Base-by-base conservation (phyloP, 2,329 filamentous ascomycete species). In the Monilinia vaccinii-corymbosi region DNA sequence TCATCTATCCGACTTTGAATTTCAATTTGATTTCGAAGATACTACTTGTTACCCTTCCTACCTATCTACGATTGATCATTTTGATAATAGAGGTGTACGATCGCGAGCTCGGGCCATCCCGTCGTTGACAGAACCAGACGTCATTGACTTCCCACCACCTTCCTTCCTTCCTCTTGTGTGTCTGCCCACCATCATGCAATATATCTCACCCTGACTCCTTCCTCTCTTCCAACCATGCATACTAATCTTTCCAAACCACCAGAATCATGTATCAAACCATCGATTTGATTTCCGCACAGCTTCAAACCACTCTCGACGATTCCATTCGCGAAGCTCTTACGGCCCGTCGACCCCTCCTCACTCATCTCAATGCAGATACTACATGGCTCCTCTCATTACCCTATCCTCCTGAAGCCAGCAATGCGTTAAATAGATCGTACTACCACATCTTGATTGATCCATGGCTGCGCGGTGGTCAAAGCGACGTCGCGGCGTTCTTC, bases 391-490 rank as follows among this genome's bases (percentile, higher is more conserved):
- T 87, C n/a, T 83, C 85, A 62, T 75, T 88, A 10, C 83, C 84
- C 1, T 78, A 79, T 48, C 83, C 82, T 6, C 66, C 56, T 0
- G 48, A 45, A 4, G 21, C 51, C 6, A 14, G 32, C 2, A 49
- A 25, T 13, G 11, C 16, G 10, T 49, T 56, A 21, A 28, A 9
- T 7, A 40, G 79, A 21, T 32, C 47, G 42, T 84, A 81, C 65
- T 87, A 80, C 75, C 87, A 87, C 67, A 76, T 88, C 53, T 72
- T 88, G 23, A 77, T 88, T 47, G 84, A 87, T 67, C 84, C 84
- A 0, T 88, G 85, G 85, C 75, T 88, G 2, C 72, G 76, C 18
- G 84, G 84, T 3, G 77, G 80, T 0, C 84, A 88, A 71, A 80
- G 76, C 60, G 85, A 88, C 68, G 79, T 86, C 11, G 81, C 82